Conservation (phyloP, 139 green algal genomes). For the Edaphochlamys debaryana region DNA sequence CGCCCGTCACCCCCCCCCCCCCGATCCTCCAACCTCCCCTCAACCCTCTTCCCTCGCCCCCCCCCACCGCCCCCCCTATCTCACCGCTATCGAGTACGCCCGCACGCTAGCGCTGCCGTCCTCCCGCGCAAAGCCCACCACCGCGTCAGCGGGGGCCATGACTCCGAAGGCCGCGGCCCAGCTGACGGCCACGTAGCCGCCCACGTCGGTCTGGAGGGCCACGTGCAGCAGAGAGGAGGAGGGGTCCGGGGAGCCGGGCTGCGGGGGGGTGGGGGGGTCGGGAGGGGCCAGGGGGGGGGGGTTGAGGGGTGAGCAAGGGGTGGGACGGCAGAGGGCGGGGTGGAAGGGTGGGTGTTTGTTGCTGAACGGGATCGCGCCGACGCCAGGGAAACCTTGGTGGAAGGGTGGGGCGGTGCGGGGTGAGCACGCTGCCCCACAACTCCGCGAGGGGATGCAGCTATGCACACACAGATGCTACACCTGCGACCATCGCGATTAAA, state of each 20-base stretch:
- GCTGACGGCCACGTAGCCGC: conserved; percentile 1
- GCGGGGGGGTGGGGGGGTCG: background rate
- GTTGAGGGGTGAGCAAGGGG: background rate
- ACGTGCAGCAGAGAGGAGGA: conserved; percentile 13
- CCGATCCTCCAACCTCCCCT: no score
- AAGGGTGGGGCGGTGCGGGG: no score
- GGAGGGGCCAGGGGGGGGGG: no score
- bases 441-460: no score
- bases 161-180: background rate
- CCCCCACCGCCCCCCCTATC: no score
- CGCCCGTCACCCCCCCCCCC: no score
- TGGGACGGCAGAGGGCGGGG: background rate
- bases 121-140: background rate
- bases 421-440: no score
- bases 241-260: background rate
- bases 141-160: conserved; percentile 11
- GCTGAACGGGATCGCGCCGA: no score
- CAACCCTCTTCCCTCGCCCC: no score
- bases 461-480: no score
- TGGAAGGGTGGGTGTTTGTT: background rate
- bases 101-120: background rate
- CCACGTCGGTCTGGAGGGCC: conserved; percentile 18
- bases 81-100: conserved; percentile 7
- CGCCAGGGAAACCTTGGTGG: no score
- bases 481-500: no score